These are phyloP conservation scores for Kodamaea restingae DNA, from an alignment of 805 yeast species.

Conservation along the genomic window DNA sequence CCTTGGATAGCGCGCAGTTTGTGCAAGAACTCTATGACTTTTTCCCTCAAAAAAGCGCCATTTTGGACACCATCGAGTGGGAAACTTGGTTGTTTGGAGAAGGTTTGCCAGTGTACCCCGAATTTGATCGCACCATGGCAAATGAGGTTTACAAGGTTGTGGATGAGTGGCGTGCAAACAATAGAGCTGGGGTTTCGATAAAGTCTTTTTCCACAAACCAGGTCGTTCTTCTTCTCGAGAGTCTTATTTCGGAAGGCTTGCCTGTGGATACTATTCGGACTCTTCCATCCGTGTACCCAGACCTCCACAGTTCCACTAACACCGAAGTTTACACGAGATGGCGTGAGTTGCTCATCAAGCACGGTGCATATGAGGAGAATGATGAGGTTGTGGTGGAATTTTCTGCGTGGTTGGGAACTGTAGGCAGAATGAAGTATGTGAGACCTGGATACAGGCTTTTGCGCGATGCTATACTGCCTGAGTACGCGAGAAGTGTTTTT, in stretches of 20 bases:
- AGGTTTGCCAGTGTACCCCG: slow-evolving; percentile 24
- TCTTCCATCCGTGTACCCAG: slow-evolving; percentile 19
- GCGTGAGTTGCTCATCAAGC: slow-evolving; percentile 21
- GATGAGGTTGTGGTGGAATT: slow-evolving; percentile 18
- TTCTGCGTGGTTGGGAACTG: slow-evolving; percentile 72
- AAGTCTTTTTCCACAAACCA: slow-evolving; percentile 22
- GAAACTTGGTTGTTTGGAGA: slow-evolving; percentile 25
- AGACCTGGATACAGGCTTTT: slow-evolving; percentile 78
- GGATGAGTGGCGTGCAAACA: not conserved
- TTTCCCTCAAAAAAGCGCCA: slow-evolving; percentile 18
- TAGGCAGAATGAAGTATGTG: slow-evolving; percentile 92
- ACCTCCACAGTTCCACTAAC: slow-evolving; percentile 18
- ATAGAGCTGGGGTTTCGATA: slow-evolving; percentile 5
- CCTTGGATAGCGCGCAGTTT: slow-evolving; percentile 26
- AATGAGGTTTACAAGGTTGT: slow-evolving; percentile 19
- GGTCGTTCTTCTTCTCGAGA: slow-evolving; percentile 23
- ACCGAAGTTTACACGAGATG: slow-evolving; percentile 23
- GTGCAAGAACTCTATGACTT: slow-evolving; percentile 24
- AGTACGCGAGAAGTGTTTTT: slow-evolving; percentile 65
- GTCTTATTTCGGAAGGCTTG: slow-evolving; percentile 16
- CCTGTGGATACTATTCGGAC: slow-evolving; percentile 12
- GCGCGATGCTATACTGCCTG: slow-evolving; percentile 53
- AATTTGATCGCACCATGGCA: slow-evolving; percentile 27
- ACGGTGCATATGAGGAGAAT: slow-evolving; percentile 14
- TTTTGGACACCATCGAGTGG: slow-evolving; percentile 26